Percentiles rank a stretch among this genome's conserved stretches.
Evolutionary conservation across 768 basidiomycete species (phyloP).

Genomic region (Russula foetens): DNA sequence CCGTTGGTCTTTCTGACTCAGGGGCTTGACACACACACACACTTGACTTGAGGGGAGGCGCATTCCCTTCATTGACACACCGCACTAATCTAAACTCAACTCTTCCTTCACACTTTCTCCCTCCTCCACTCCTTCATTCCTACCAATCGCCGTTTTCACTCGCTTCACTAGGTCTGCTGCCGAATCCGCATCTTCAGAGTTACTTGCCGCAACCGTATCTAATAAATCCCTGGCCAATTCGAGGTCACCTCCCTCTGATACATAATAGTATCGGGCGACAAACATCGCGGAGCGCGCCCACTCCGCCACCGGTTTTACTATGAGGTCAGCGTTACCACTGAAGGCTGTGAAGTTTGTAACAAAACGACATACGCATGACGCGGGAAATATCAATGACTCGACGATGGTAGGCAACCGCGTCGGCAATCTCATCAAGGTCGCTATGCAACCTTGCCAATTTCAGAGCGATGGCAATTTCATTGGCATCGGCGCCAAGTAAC

Average conservation of each 20-base stretch:
- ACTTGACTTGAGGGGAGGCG: conserved; percentile 18
- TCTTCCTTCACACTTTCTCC: conserved; percentile 4
- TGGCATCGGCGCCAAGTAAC: conserved; percentile 68
- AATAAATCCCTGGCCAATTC: conserved; percentile 64
- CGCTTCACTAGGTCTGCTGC: conserved; percentile 18
- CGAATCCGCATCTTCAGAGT: conserved; percentile 17
- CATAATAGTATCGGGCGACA: conserved; percentile 74
- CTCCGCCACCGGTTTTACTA: conserved; percentile 65
- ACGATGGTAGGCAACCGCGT: conserved; percentile 74
- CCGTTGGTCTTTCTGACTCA: too few species aligned
- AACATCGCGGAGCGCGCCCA: conserved; percentile 79
- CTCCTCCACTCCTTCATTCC: conserved; percentile 3
- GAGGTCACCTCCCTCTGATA: conserved; percentile 54
- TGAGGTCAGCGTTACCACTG: conserved; percentile 18
- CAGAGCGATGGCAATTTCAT: conserved; percentile 63
- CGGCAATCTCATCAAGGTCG: conserved; percentile 53
- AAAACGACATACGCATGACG: conserved; percentile 42
- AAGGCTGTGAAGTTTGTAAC: conserved; percentile 4
- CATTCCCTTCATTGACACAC: background rate
- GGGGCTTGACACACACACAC: too few species aligned
- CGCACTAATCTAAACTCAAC: conserved; percentile 4
- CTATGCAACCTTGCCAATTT: conserved; percentile 69
- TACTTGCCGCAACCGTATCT: conserved; percentile 40
- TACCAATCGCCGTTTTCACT: conserved; percentile 15
- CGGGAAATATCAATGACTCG: conserved; percentile 68